Evolutionary conservation across 805 yeast genomes (phyloP), one percentile per base, ranked within the genome.

Genomic region (Sporopachydermia lactativora): DNA sequence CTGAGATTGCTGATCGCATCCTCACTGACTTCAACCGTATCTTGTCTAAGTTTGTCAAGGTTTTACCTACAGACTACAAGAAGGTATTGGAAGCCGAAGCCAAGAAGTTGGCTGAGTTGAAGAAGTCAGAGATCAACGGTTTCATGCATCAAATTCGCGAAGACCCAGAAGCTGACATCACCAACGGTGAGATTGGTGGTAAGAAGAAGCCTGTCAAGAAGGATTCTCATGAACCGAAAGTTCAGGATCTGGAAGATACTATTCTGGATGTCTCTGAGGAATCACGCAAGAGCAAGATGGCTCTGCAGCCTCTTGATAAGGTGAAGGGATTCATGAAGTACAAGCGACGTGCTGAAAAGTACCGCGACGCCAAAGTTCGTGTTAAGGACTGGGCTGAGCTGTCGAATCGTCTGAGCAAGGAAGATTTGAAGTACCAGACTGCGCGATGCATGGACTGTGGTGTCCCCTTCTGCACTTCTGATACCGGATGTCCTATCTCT

Each of bases 381-480:
- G 69, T 85, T 42, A 71, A 71, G 52, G 96, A 92, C 62, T 92
- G 97, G 97, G 74, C 80, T 48, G 97, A 89, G 64, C 71, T 89
- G 59, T 77, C 94, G 8, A 64, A 75, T 11, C 75, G 95, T 42
- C 68, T 89, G 51, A 68, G 85, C 43, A 81, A 83, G 62, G 86
- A 81, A 40, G 97, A 92, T 50, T 78, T 89, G 54, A 74, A 77
- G 58, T 74, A 71, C 58, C 96, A 89, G 67, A 83, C 97, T 43
- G 96, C 97, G 13, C 77, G 98, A 62, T 89, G 98, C 72, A 89
- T 92, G 95, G 97, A 89, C 64, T 89, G 98, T 70, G 98, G 98
- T 69, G 94, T 92, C 52, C 98, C 98, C 44, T 89, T 89, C 75
- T 89, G 98, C 70, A 94, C 89, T 55, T 81, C 95, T 38, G 97